Percentiles rank a stretch among this genome's conserved stretches.
These are phyloP conservation scores for Cylindrodendrum hubeiense DNA, from an alignment of 2,329 filamentous ascomycete genomes.

Conservation along the genomic window DNA sequence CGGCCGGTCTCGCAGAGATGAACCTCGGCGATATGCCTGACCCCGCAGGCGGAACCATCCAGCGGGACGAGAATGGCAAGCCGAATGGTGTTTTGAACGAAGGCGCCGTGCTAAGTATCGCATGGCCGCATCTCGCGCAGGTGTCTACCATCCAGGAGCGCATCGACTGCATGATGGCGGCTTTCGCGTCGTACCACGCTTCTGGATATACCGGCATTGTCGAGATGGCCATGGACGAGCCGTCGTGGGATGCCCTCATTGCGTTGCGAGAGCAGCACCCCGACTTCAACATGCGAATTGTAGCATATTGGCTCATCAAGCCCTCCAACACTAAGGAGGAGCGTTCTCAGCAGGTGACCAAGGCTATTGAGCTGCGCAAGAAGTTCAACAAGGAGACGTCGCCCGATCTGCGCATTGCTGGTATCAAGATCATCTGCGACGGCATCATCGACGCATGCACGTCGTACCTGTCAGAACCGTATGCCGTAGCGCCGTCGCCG, in stretches of 20 bases:
- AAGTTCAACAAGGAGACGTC: constrained; percentile 50
- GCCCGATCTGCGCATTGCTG: constrained; percentile 62
- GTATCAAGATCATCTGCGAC: constrained; percentile 74
- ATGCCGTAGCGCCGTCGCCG: constrained; percentile 56
- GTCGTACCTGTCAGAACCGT: constrained; percentile 68
- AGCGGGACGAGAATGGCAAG: constrained; percentile 61
- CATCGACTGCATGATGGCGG: constrained; percentile 60
- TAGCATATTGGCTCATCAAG: constrained; percentile 69
- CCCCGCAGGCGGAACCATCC: constrained; percentile 63
- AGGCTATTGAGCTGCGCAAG: constrained; percentile 58
- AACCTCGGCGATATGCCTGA: constrained; percentile 54
- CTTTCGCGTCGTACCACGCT: constrained; percentile 62
- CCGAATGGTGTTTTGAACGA: constrained; percentile 65
- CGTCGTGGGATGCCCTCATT: constrained; percentile 64
- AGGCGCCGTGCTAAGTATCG: constrained; percentile 63
- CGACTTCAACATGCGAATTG: constrained; percentile 57
- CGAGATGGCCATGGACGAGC: constrained; percentile 73
- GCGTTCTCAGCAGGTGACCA: constrained; percentile 61
- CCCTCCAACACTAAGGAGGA: constrained; percentile 56
- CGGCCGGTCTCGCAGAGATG: constrained; percentile 59
- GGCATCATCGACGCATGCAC: constrained; percentile 75
- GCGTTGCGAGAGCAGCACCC: constrained; percentile 52
- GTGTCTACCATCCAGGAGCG: constrained; percentile 62
- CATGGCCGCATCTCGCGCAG: constrained; percentile 66
- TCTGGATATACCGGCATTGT: constrained; percentile 68